Base-by-base conservation (phyloP, 2,329 filamentous ascomycete genomes). In the Metarhizium sp. region DNA sequence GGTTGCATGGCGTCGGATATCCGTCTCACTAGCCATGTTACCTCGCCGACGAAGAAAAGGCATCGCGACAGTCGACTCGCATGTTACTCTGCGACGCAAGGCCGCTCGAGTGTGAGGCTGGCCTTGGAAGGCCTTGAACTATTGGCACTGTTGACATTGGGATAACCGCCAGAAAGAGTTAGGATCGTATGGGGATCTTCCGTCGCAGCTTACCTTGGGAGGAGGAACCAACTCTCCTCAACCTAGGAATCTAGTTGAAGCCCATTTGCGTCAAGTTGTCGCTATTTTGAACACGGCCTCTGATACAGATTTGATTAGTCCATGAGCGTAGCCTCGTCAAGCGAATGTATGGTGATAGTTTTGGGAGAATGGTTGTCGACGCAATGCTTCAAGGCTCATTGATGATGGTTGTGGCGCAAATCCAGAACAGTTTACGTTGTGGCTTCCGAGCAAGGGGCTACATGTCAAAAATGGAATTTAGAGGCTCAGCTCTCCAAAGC, bases 11-110 rank as follows among this genome's bases (percentile, higher is more conserved):
- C 78, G 78, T 66, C 78, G 78, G 72, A 80, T 80, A 61, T 83
- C 79, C 59, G 73, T 75, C 66, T 84, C 80, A 74, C 77, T 81
- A 71, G 75, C 78, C 74, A 76, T 73, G 64, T 78, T 79, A 72
- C 78, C 80, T 68, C 79, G 79, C 69, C 80, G 80, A 72, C 80
- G 80, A 71, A 83, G 73, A 63, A 84, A 81, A 64, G 80, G 79
- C 80, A 84, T 84, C 64, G 60, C 71, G 66, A 66, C 67, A 64
- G 65, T 63, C 57, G 56, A 60, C 66, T 67, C 59, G 71, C 72
- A 74, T 75, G 66, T 60, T 70, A 68, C 62, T 62, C 61, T 57
- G 57, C 64, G 61, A 62, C 40, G 50, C 51, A 34, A 48, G 38
- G 48, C 34, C 48, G 53, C 51, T 53, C 25, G 34, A 36, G 16